Evolutionary conservation across 306 rosid genomes (phyloP).

Genomic region (Gastrolobium bilobum): DNA sequence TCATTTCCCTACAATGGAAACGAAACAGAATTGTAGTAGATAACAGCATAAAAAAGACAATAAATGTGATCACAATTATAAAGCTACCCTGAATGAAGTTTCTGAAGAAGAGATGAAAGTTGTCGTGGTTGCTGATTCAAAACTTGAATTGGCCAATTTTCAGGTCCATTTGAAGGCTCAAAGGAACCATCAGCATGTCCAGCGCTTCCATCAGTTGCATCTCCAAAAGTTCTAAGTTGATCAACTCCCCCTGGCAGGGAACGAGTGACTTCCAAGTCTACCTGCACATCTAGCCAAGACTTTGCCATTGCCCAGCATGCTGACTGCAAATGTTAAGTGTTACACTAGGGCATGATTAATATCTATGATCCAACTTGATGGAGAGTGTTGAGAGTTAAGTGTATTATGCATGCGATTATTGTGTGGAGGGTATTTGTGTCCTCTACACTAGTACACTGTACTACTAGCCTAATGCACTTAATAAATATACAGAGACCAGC

Average conservation of each 20-base stretch:
- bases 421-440: too few relatives aligned
- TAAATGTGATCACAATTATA: slow-evolving; percentile 39
- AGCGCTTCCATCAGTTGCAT: slow-evolving; percentile 73
- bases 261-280: slow-evolving; percentile 84
- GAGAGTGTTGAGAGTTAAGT: too few relatives aligned
- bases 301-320: slow-evolving; percentile 99
- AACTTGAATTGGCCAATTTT: slow-evolving; percentile 92
- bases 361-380: too few relatives aligned
- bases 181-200: slow-evolving; percentile 62
- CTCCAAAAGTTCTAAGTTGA: slow-evolving; percentile 66
- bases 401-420: too few relatives aligned
- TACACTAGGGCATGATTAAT: not conserved
- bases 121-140: slow-evolving; percentile 92
- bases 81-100: slow-evolving; percentile 90
- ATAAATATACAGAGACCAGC: too few relatives aligned
- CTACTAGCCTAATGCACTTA: too few relatives aligned
- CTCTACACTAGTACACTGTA: too few relatives aligned
- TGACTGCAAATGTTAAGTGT: slow-evolving; percentile 68
- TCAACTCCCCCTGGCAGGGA: slow-evolving; percentile 73
- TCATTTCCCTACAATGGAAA: slow-evolving; percentile 73
- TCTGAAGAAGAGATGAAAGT: slow-evolving; percentile 85
- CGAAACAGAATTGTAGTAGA: slow-evolving; percentile 32
- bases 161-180: slow-evolving; percentile 70
- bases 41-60: slow-evolving; percentile 21
- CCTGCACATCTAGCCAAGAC: slow-evolving; percentile 93